Evolutionary conservation across 768 basidiomycete species (phyloP).

Genomic region (Pleurotus cornucopiae): DNA sequence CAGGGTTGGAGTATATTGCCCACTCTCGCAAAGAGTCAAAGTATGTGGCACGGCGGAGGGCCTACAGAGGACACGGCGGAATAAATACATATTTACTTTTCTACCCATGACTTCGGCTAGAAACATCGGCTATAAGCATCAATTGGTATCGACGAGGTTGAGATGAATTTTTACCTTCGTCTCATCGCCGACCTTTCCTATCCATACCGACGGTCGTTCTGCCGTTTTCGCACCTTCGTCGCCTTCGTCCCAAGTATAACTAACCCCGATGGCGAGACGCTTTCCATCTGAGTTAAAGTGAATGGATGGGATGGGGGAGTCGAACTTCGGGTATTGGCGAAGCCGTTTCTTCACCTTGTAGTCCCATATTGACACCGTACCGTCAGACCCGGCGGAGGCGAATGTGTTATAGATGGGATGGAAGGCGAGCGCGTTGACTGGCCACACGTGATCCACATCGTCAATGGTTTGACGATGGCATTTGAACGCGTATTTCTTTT

Average conservation of each 20-base stretch:
- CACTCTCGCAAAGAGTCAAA: background rate
- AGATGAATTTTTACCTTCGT: slow-evolving; percentile 51
- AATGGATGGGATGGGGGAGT: slow-evolving; percentile 64
- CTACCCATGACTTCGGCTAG: slow-evolving; percentile 25
- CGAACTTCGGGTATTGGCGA: slow-evolving; percentile 82
- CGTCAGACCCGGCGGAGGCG: slow-evolving; percentile 92
- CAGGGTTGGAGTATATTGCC: background rate
- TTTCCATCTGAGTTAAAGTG: slow-evolving; percentile 83
- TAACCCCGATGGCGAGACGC: slow-evolving; percentile 77
- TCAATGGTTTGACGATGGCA: slow-evolving; percentile 90
- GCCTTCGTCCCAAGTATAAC: slow-evolving; percentile 90
- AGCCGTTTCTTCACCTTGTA: slow-evolving; percentile 94
- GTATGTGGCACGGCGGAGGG: background rate
- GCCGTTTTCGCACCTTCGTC: slow-evolving; percentile 66
- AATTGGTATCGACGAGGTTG: background rate
- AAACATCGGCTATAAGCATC: background rate
- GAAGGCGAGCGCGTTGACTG: slow-evolving; percentile 93
- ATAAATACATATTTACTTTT: background rate
- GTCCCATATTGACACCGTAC: slow-evolving; percentile 95
- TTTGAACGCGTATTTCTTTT: slow-evolving; percentile 93
- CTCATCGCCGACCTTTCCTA: slow-evolving; percentile 70
- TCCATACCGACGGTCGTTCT: slow-evolving; percentile 55
- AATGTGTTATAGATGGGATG: slow-evolving; percentile 92
- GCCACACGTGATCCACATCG: slow-evolving; percentile 94
- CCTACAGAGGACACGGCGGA: background rate